These are phyloP conservation scores for Thamnidium elegans DNA, from an alignment of 192 early-diverging fungal genomes.

Conservation along the genomic window DNA sequence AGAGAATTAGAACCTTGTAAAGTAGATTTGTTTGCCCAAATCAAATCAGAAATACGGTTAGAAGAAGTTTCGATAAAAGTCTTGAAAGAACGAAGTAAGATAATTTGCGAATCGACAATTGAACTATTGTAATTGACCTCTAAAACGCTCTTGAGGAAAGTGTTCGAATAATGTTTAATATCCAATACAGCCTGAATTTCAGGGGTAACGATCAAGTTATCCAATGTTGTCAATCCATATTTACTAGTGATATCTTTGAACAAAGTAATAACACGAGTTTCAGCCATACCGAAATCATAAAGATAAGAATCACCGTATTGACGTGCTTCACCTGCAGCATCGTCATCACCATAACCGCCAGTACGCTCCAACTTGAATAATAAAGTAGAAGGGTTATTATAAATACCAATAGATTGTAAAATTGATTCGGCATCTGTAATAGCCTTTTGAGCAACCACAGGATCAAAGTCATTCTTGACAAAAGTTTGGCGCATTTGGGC, in stretches of 20 bases:
- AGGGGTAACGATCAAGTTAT: not conserved
- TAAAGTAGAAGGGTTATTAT: not conserved
- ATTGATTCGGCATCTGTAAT: not conserved
- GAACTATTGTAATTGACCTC: conserved; percentile 31
- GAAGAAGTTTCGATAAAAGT: conserved; percentile 32
- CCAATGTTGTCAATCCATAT: not conserved
- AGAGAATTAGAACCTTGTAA: not conserved
- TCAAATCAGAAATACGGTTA: conserved; percentile 7
- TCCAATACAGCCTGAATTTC: not conserved
- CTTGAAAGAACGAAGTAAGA: conserved; percentile 34
- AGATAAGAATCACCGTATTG: conserved; percentile 37
- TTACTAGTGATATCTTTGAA: not conserved
- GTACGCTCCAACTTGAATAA: not conserved
- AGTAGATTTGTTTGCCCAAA: conserved; percentile 16
- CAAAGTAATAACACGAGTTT: conserved; percentile 12
- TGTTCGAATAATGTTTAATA: not conserved
- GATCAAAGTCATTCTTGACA: conserved; percentile 8
- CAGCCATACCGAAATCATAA: conserved; percentile 29
- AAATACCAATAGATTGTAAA: not conserved
- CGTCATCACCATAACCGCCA: conserved; percentile 24
- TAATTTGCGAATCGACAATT: conserved; percentile 26
- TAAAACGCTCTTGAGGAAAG: conserved; percentile 10
- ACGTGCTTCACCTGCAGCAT: conserved; percentile 23
- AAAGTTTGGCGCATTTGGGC: conserved; percentile 2
- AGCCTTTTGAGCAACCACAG: not conserved